Base-by-base conservation (phyloP, 129 eudicot genomes). In the Artemisia argyi region DNA sequence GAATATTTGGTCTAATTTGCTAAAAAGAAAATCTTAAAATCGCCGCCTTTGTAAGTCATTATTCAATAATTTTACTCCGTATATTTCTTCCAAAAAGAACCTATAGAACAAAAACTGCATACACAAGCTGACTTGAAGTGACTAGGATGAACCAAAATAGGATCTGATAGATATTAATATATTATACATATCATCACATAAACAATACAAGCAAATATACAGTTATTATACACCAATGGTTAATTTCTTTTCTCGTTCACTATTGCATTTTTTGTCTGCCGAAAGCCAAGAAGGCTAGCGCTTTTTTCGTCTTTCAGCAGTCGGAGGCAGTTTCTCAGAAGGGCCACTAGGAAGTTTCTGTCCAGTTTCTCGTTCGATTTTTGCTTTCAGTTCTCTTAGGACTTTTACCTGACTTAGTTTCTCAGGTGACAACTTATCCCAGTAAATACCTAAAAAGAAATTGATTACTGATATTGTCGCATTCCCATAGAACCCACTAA, bases 361-460 rank as follows among this genome's bases (percentile, higher is more conserved):
- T 50, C 98, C 94, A 28, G 91, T 80, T 81, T 92, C 94, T 44
- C 54, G 71, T 81, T 92, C 97, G 17, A 92, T 89, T 78, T 68
- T 86, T 7, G 80, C 79, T 80, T 92, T 92, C 28, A 92, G 79
- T 81, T 83, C 78, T 78, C 94, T 77, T 7, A 92, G 83, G 64
- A 87, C 80, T 68, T 74, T 82, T n/a, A 89, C 82, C 78, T 89
- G 96, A 35, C 89, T 72, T 67, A 92, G 79, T 75, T 92, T 92
- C 80, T 92, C 93, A 4, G 93, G 94, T 18, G 96, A 92, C 48
- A 92, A 77, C 73, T 86, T 92, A 66, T 88, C 97, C 97, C 97
- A 92, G 79, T 91, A 91, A 59, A 88, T 88, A 63, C 97, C 96
- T 91, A 54, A 76, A 39, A 39, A 39, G 46, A 74, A 80, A 58